Percentiles rank a stretch among this genome's conserved stretches.
These are phyloP conservation scores for Pascua sp. DNA, from an alignment of 1,284 basidiomycete species.

Conservation along the genomic window DNA sequence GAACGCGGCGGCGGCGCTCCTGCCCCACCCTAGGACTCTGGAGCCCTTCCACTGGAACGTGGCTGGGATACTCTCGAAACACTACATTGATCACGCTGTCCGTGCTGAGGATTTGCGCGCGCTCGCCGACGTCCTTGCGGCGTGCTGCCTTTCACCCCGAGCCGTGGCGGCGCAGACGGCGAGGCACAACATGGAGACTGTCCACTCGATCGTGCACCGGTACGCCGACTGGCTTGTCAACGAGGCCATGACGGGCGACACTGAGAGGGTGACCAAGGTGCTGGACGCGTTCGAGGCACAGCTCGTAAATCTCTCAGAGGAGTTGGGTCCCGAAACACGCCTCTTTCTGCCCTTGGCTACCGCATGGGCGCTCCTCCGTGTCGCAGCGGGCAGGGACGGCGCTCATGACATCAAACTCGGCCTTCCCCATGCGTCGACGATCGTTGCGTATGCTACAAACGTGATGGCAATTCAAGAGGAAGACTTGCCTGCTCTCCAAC, in stretches of 20 bases:
- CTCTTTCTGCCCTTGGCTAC: slow-evolving; percentile 4
- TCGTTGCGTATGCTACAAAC: neutral
- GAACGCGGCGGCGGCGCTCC: neutral
- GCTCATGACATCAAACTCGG: neutral
- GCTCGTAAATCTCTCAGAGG: neutral
- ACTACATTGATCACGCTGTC: slow-evolving; percentile 4
- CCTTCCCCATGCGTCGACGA: neutral
- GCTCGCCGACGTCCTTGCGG: slow-evolving; percentile 6
- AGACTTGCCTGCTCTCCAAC: too few species aligned
- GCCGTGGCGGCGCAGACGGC: neutral
- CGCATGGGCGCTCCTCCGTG: slow-evolving; percentile 14
- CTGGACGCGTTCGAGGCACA: slow-evolving; percentile 10
- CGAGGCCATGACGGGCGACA: neutral
- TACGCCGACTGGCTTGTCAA: slow-evolving; percentile 12
- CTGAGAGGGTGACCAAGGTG: neutral
- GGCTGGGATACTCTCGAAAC: slow-evolving; percentile 2
- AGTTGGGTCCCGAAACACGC: neutral
- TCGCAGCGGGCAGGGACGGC: slow-evolving; percentile 1
- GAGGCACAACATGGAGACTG: neutral
- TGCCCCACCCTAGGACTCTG: slow-evolving; percentile 1
- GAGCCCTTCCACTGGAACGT: slow-evolving; percentile 5
- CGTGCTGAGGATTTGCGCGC: neutral
- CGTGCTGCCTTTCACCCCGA: slow-evolving; percentile 7
- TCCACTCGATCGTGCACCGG: slow-evolving; percentile 1
- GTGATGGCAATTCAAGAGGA: too few species aligned